Base-by-base conservation (phyloP, 202 grass and related monocot genomes). In the Elaeis oleifera region DNA sequence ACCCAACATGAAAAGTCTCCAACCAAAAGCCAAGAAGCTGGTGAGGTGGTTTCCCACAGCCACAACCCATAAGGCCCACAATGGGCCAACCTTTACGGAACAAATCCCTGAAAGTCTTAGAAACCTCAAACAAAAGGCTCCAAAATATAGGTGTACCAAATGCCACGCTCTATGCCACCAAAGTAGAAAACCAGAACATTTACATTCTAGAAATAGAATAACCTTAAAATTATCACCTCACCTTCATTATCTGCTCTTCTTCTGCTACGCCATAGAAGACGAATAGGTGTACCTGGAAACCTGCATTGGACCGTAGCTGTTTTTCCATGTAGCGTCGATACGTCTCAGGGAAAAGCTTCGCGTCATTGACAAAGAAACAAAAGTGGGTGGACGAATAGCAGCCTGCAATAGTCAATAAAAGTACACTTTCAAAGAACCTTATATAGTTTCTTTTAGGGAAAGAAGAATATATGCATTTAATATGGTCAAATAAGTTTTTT, bases 281-380 rank as follows among this genome's bases (percentile, higher is more conserved):
- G 79, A 63, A 96, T 90, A 69, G 92, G 87, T 9, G 87, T 91
- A 51, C 91, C 91, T 1, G 87, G 87, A 80, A 96, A 21, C 91
- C 91, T 22, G 84, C 91, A 74, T 96, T 79, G 18, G 82, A 73
- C 27, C 92, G 81, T 20, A 91, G 76, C 65, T 96, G 83, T 72
- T 96, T 96, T 73, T 96, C 81, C 84, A 91, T 96, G 62, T 96
- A 89, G 5, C 92, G 81, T 2, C 84, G 79, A n/a, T 91, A 96
- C 0, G 79, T 83, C 17, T 91, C 92, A 16, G 92, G 69, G 64
- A 91, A 91, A 23, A 96, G 84, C 72, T 96, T 96, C 0, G 79
- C 88, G 44, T 96, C 92, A 25, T 96, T 91, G n/a, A 91, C 92
- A 55, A 96, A 85, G 72, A 96, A 69, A 96, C 91, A 69, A 96